A percentile compares a stretch with the other conserved stretches of the same genome.
Conservation (phyloP, 306 rosid genomes). For the Sindora glabra region DNA sequence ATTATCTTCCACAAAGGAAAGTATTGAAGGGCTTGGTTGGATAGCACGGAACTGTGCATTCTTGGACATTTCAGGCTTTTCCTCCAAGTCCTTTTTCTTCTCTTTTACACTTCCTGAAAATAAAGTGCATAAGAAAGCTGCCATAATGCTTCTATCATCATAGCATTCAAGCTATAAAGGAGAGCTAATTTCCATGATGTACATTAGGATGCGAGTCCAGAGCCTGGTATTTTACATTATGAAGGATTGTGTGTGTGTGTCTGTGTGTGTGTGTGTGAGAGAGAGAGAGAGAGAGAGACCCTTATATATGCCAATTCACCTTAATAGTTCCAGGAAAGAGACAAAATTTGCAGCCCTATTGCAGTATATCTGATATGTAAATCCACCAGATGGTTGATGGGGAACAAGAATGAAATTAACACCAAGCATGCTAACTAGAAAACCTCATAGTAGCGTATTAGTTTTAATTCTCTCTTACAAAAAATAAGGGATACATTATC, state of each 20-base stretch:
- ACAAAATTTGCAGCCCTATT: background rate
- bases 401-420: background rate
- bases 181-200: background rate
- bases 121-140: background rate
- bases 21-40: constrained; percentile 80
- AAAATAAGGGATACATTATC: background rate
- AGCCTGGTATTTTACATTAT: background rate
- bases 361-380: background rate
- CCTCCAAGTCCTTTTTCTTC: constrained; percentile 42
- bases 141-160: background rate
- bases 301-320: background rate
- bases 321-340: background rate
- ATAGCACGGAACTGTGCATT: constrained; percentile 88
- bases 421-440: too few species aligned
- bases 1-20: constrained; percentile 82
- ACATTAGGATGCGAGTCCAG: background rate
- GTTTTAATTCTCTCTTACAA: background rate
- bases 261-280: background rate
- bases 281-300: background rate
- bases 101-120: constrained; percentile 46
- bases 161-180: background rate
- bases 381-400: background rate
- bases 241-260: too few species aligned
- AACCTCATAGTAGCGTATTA: background rate
- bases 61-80: constrained; percentile 55